Percentiles rank a stretch among this genome's conserved stretches.
phyloP scores from a whole-genome alignment of 768 basidiomycete genomes.

The Lactarius hengduanensis region DNA sequence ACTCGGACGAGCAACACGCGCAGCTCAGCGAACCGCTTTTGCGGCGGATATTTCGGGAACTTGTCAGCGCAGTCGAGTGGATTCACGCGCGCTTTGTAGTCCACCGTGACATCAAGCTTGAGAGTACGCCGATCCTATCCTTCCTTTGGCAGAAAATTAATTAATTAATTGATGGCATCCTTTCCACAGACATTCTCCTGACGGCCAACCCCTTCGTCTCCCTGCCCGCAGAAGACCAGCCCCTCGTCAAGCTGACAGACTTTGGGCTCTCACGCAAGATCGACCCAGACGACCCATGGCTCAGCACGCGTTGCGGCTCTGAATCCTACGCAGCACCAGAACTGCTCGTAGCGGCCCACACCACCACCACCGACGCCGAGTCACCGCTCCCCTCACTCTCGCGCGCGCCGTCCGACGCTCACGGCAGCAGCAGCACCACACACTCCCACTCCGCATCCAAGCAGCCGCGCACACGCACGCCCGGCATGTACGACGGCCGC shows the following conservation, averaged over 20 bases:
- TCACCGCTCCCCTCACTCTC: constrained; percentile 28
- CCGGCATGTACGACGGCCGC: constrained; percentile 72
- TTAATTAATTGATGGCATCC: neutral
- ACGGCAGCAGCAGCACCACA: neutral
- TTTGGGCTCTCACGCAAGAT: constrained; percentile 90
- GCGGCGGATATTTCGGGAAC: constrained; percentile 70
- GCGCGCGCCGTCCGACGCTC: constrained; percentile 24
- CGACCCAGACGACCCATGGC: constrained; percentile 55
- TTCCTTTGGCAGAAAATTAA: neutral
- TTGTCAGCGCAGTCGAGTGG: constrained; percentile 79
- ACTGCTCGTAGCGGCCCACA: constrained; percentile 47
- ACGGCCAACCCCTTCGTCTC: constrained; percentile 46
- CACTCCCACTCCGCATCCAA: constrained; percentile 15
- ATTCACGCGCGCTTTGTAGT: constrained; percentile 84
- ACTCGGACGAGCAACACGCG: constrained; percentile 44
- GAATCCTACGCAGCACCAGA: constrained; percentile 88
- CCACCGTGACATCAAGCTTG: constrained; percentile 90
- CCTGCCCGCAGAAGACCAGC: constrained; percentile 36
- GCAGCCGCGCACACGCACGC: constrained; percentile 42
- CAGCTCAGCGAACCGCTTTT: constrained; percentile 48
- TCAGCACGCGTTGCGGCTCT: constrained; percentile 81
- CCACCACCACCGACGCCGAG: constrained; percentile 18
- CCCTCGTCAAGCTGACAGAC: constrained; percentile 78
- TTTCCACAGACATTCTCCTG: constrained; percentile 65
- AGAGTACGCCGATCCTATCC: constrained; percentile 46